Evolutionary conservation across 768 basidiomycete species (phyloP).

Genomic region (Mycena olivaceomarginata): DNA sequence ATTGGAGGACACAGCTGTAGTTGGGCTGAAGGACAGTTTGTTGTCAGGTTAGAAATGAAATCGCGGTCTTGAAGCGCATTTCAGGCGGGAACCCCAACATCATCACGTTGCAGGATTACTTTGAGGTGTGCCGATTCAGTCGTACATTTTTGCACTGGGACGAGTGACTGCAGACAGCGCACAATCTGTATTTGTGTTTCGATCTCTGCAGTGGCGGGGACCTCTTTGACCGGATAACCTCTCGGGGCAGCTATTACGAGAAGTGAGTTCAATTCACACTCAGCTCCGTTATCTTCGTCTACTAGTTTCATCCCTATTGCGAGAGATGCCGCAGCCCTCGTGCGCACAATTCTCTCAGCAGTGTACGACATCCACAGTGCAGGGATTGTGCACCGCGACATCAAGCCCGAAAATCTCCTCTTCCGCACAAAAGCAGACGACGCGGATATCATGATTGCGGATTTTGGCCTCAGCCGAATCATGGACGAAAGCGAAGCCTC

Average conservation of each 20-base stretch:
- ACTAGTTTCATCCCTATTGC: not conserved
- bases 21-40: not conserved
- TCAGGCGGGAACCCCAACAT: not conserved
- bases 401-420: not conserved
- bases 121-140: not conserved
- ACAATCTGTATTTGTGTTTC: not conserved
- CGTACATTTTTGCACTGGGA: not conserved
- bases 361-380: not conserved
- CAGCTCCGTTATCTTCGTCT: conserved; percentile 1
- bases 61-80: not conserved
- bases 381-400: too few relatives aligned
- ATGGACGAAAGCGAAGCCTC: not conserved
- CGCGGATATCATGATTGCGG: not conserved
- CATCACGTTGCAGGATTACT: not conserved
- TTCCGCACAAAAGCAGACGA: not conserved
- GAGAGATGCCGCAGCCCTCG: not conserved
- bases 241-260: not conserved
- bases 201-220: not conserved
- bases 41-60: not conserved
- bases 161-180: conserved; percentile 1
- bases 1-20: not conserved
- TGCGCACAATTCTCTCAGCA: not conserved
- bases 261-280: not conserved
- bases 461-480: not conserved
- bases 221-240: not conserved